phyloP scores from a whole-genome alignment of 176 grass and related monocot genomes.

The Triticum dicoccoides region DNA sequence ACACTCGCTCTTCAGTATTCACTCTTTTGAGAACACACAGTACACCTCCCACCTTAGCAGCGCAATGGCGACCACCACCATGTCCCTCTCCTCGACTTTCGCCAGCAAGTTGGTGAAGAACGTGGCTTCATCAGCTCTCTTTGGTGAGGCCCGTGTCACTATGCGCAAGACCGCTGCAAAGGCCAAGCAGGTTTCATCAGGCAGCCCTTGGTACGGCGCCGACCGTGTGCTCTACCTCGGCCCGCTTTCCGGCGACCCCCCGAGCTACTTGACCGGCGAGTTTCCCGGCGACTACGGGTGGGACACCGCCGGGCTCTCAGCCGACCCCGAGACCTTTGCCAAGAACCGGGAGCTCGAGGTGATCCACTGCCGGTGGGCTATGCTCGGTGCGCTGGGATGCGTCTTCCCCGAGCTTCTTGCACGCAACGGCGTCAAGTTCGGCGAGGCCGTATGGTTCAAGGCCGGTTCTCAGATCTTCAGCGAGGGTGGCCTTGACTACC shows the following conservation, averaged over 20 bases:
- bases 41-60: no score
- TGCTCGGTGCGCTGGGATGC: constrained; percentile 77
- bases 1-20: no score
- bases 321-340: constrained; percentile 53
- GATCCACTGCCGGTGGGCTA: constrained; percentile 84
- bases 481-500: constrained; percentile 65
- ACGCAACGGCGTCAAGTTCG: constrained; percentile 62
- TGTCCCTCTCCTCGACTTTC: no score
- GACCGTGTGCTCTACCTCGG: constrained; percentile 51
- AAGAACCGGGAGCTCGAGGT: constrained; percentile 76
- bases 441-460: constrained; percentile 78
- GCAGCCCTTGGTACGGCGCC: constrained; percentile 50
- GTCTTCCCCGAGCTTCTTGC: constrained; percentile 65
- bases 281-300: constrained; percentile 59
- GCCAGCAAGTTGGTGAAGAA: no score
- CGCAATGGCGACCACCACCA: no score
- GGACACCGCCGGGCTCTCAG: constrained; percentile 47
- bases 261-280: constrained; percentile 47
- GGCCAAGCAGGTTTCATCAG: neutral
- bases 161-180: no score
- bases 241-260: constrained; percentile 39
- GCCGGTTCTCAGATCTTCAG: constrained; percentile 61
- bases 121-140: no score
- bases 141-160: no score
- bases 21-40: no score